Percentiles rank a stretch among this genome's conserved stretches.
These are phyloP conservation scores for Candida sanyaensis DNA, from an alignment of 1,139 yeast species.

Conservation along the genomic window DNA sequence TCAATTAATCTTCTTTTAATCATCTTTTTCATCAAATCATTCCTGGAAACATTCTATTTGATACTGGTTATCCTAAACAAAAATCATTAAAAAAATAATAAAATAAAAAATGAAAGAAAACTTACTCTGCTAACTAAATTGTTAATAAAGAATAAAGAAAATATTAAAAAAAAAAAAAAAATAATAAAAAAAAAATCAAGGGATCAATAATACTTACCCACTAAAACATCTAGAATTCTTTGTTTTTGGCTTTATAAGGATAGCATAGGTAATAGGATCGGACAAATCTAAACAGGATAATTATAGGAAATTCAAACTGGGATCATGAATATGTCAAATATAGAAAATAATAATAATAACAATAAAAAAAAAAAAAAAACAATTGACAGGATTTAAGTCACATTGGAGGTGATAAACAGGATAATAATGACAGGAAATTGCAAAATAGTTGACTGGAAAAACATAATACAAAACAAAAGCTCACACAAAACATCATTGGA, in stretches of 20 bases:
- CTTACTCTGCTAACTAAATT: background rate
- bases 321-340: too few species aligned
- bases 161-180: background rate
- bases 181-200: background rate
- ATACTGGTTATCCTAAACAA: constrained; percentile 2
- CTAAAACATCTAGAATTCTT: constrained; percentile 1
- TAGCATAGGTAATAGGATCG: background rate
- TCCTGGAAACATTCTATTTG: background rate
- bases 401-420: too few species aligned
- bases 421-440: too few species aligned
- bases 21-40: constrained; percentile 1
- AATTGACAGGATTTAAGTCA: too few species aligned
- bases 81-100: background rate
- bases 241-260: background rate
- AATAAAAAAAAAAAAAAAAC: too few species aligned
- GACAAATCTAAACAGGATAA: too few species aligned
- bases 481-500: background rate
- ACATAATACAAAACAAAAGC: background rate
- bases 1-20: background rate
- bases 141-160: background rate
- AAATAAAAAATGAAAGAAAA: constrained; percentile 3
- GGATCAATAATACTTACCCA: constrained; percentile 1
- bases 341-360: too few species aligned
- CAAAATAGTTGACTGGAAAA: background rate
- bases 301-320: too few species aligned